These are phyloP conservation scores for Zangia roseola DNA, from an alignment of 768 basidiomycete species.

Conservation along the genomic window DNA sequence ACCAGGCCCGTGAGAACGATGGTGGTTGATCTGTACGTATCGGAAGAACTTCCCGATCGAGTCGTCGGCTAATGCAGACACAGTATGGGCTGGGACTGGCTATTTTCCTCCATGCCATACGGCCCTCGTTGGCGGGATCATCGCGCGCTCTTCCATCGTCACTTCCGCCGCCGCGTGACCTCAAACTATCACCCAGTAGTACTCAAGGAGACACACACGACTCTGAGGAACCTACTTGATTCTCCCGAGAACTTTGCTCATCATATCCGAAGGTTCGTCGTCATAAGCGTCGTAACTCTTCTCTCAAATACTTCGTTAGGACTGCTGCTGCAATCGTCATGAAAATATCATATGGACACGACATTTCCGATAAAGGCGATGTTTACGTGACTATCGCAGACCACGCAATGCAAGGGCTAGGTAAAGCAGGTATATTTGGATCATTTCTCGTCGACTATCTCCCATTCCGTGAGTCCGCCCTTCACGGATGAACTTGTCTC, in stretches of 20 bases:
- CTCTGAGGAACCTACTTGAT: slow-evolving; percentile 38
- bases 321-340: slow-evolving; percentile 40
- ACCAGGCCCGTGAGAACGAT: slow-evolving; percentile 40
- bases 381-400: slow-evolving; percentile 42
- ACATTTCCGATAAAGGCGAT: slow-evolving; percentile 38
- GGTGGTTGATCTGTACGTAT: slow-evolving; percentile 42
- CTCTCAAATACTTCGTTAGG: slow-evolving; percentile 14
- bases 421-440: slow-evolving; percentile 42
- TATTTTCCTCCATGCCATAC: slow-evolving; percentile 42
- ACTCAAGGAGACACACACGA: slow-evolving; percentile 35
- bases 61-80: neutral
- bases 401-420: slow-evolving; percentile 35
- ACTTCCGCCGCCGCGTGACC: slow-evolving; percentile 32
- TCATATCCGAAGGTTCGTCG: slow-evolving; percentile 34
- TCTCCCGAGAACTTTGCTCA: slow-evolving; percentile 38
- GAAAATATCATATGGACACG: slow-evolving; percentile 41
- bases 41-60: neutral
- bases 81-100: slow-evolving; percentile 50
- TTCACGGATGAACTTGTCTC: neutral
- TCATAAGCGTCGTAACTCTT: neutral
- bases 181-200: slow-evolving; percentile 27
- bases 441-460: slow-evolving; percentile 42
- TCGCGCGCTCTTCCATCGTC: slow-evolving; percentile 38
- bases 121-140: slow-evolving; percentile 38
- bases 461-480: slow-evolving; percentile 26